Base-by-base conservation (phyloP, 2,329 filamentous ascomycete species). In the Colletotrichum lupini region DNA sequence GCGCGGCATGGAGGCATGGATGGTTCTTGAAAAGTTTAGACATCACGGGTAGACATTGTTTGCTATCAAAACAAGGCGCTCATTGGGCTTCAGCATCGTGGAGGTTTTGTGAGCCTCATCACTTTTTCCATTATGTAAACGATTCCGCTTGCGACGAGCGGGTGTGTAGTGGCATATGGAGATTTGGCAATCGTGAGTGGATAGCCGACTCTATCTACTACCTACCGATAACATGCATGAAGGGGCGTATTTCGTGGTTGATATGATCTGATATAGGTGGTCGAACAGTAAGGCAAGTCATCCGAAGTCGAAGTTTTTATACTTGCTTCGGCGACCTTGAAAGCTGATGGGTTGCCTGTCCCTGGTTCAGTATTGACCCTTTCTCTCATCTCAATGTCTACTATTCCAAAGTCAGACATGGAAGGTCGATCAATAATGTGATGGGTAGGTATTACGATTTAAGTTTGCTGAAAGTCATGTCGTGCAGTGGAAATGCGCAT, bases 1-100 rank as follows among this genome's bases (percentile, higher is more conserved):
- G 67, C 56, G 56, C 37, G 37, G 32, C 52, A 42, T 65, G 49
- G 49, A 60, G 52, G 67, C 56, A 65, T 71, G 49, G 56, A 53
- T 49, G 49, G 67, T 52, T 57, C 9, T 30, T 35, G 35, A 52
- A 71, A 66, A 73, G 56, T 71, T 42, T 30, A 62, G 61, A 66
- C 53, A 24, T 56, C 16, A 49, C 8, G 19, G 42, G 19, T 49
- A 49, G 53, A 32, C 55, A 62, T 57, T 8, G 28, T 28, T 28
- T 53, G 16, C 26, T 52, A 28, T 71, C 49, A 32, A 42, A 61
- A n/a, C 32, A 32, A 56, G 24, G 32, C 32, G 62, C 62, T 65
- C 22, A 9, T 22, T 46, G 32, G 37, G 19, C 30, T n/a, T 46
- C 16, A 30, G 28, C 11, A 19, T 8, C 16, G 19, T n/a, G 42